Evolutionary conservation across 2,329 filamentous ascomycete genomes (phyloP), one percentile per base, ranked within the genome.

Genomic region (Xylaria digitata): DNA sequence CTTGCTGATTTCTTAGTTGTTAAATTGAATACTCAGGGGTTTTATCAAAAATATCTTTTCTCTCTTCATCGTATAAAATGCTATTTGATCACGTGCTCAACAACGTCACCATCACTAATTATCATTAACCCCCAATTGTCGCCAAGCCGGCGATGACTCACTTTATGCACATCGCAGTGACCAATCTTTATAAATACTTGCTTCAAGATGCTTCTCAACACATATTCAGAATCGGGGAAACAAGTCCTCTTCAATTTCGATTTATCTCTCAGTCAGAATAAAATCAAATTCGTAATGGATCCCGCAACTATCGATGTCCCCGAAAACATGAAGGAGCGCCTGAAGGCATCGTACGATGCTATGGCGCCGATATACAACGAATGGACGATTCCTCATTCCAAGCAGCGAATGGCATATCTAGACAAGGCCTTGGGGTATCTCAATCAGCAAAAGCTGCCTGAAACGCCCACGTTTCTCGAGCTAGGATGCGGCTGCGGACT

Each of bases 401-500:
- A 71, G 13, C 61, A 74, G n/a, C 79, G 80, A 43, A 61, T 78
- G 15, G 42, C 67, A 6, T 81, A 82, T 63, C 74, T 81, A 15
- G 73, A 76, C 32, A 73, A 74, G 56, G 73, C 82, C 6, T 62
- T 80, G 26, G 65, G 53, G 1, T 68, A 73, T 19, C 72, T 80
- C 15, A 67, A 70, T 34, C 15, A 50, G 1, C 48, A 4, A 46
- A 52, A 2, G 3, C 1, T 15, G 6, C 21, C 26, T 26, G 57
- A 19, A 3, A 9, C 21, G 13, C 43, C 73, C 17, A 56, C 63
- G 19, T 72, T 80, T 23, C 78, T 83, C 30, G 82, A 83, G 65
- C 77, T 83, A 7, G 82, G 82, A 49, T 82, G 80, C 72, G 82
- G 82, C 48, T 73, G 76, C 40, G 81, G 81, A 42, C 43, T 77